phyloP scores from a whole-genome alignment of 148 eudicot genomes.

The Polygonum maritimum region DNA sequence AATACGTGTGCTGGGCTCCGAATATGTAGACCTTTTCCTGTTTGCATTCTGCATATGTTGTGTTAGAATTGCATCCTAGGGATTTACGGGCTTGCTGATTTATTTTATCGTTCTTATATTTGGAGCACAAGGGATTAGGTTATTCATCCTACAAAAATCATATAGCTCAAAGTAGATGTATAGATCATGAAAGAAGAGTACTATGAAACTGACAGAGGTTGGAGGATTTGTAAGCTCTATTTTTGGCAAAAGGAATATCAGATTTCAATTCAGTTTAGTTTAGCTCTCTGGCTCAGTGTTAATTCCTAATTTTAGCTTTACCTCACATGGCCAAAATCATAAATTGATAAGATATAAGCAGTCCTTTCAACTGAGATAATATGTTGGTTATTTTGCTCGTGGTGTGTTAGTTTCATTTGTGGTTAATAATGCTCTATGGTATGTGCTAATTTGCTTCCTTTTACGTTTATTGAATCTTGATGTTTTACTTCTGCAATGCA shows the following conservation, averaged over 20 bases:
- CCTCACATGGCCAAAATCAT: not conserved
- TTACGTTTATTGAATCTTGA: not conserved
- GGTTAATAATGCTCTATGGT: not conserved
- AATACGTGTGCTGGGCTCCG: not conserved
- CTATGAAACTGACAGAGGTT: not conserved
- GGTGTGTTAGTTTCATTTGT: not conserved
- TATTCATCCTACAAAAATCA: not conserved
- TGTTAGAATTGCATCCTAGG: not conserved
- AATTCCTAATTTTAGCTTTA: not conserved
- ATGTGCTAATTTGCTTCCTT: not conserved
- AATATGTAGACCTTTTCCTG: not conserved
- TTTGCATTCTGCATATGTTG: not conserved
- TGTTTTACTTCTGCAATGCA: constrained; percentile 11
- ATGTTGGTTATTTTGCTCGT: not conserved
- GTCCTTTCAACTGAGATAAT: not conserved
- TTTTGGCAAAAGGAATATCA: not conserved
- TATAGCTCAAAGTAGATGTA: not conserved
- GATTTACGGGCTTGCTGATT: too few relatives aligned
- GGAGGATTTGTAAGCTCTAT: not conserved
- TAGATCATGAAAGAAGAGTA: not conserved
- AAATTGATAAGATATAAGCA: not conserved
- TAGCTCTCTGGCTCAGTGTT: not conserved
- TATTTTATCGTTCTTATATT: too few relatives aligned
- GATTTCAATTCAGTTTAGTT: not conserved
- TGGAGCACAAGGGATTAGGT: not conserved